These are phyloP conservation scores for Oenanthe sinensis DNA, from an alignment of 129 eudicot genomes.

Conservation along the genomic window DNA sequence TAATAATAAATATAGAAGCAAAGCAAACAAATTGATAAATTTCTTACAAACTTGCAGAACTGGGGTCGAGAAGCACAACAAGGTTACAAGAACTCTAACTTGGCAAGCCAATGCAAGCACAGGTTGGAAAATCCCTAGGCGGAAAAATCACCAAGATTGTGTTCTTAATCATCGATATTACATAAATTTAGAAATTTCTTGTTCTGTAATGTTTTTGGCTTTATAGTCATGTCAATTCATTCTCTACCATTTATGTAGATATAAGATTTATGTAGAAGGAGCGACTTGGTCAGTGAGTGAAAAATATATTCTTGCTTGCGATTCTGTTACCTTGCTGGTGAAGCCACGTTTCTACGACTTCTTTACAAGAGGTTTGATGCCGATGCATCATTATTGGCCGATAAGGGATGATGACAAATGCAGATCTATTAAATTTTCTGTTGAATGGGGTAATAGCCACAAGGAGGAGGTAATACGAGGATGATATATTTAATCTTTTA, in stretches of 20 bases:
- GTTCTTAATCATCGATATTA: not conserved
- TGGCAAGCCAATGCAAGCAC: slow-evolving; percentile 34
- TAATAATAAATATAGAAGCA: not conserved
- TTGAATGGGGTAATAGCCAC: slow-evolving; percentile 79
- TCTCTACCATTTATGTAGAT: slow-evolving; percentile 25
- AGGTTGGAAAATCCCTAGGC: slow-evolving; percentile 11
- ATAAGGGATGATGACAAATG: slow-evolving; percentile 64
- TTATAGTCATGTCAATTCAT: not conserved
- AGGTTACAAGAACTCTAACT: slow-evolving; percentile 33
- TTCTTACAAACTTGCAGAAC: slow-evolving; percentile 20
- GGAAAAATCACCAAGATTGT: not conserved
- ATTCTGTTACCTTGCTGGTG: slow-evolving; percentile 61
- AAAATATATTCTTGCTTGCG: slow-evolving; percentile 85
- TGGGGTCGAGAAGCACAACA: slow-evolving; percentile 23
- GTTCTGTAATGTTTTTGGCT: not conserved
- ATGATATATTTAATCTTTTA: not conserved
- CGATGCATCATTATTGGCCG: slow-evolving; percentile 84
- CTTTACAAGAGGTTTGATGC: slow-evolving; percentile 75
- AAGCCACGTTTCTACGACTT: slow-evolving; percentile 71
- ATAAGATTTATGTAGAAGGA: slow-evolving; percentile 82
- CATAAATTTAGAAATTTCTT: not conserved
- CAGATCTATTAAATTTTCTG: slow-evolving; percentile 74
- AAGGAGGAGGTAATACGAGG: slow-evolving; percentile 33
- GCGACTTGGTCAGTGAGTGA: slow-evolving; percentile 93
- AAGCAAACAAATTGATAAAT: not conserved